phyloP scores from a whole-genome alignment of 2,329 filamentous ascomycete species.

The Bimuria novae-zelandiae region DNA sequence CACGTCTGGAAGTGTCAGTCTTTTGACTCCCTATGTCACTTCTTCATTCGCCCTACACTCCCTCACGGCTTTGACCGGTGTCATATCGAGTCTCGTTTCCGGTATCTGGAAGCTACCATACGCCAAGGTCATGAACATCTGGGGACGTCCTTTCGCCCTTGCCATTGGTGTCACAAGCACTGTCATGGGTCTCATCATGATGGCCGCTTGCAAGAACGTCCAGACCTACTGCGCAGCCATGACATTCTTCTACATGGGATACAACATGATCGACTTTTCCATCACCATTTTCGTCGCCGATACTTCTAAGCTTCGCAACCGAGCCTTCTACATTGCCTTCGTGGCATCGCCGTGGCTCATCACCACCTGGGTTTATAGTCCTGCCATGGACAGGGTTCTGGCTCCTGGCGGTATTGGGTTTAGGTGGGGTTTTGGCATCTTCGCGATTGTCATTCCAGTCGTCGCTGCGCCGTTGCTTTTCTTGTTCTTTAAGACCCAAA shows the following conservation, averaged over 20 bases:
- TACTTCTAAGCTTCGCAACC: slow-evolving; percentile 66
- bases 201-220: slow-evolving; percentile 67
- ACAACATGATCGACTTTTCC: slow-evolving; percentile 63
- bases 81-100: slow-evolving; percentile 45
- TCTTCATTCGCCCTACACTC: slow-evolving; percentile 44
- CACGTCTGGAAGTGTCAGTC: slow-evolving; percentile 48
- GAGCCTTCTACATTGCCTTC: slow-evolving; percentile 64
- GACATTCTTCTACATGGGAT: slow-evolving; percentile 69
- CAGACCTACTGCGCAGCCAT: slow-evolving; percentile 67
- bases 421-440: slow-evolving; percentile 71
- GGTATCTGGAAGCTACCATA: slow-evolving; percentile 49
- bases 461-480: slow-evolving; percentile 65
- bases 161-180: slow-evolving; percentile 39
- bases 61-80: slow-evolving; percentile 44
- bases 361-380: slow-evolving; percentile 37
- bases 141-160: slow-evolving; percentile 47
- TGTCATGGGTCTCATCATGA: slow-evolving; percentile 61
- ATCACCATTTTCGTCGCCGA: slow-evolving; percentile 71
- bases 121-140: slow-evolving; percentile 52
- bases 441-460: slow-evolving; percentile 66
- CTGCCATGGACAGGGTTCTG: slow-evolving; percentile 46
- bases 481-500: slow-evolving; percentile 62
- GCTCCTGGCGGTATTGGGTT: slow-evolving; percentile 56
- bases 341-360: slow-evolving; percentile 39
- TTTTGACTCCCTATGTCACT: slow-evolving; percentile 49